Evolutionary conservation across 2,329 filamentous ascomycete genomes (phyloP), one percentile per base, ranked within the genome.

Genomic region (Orbilia javanica): DNA sequence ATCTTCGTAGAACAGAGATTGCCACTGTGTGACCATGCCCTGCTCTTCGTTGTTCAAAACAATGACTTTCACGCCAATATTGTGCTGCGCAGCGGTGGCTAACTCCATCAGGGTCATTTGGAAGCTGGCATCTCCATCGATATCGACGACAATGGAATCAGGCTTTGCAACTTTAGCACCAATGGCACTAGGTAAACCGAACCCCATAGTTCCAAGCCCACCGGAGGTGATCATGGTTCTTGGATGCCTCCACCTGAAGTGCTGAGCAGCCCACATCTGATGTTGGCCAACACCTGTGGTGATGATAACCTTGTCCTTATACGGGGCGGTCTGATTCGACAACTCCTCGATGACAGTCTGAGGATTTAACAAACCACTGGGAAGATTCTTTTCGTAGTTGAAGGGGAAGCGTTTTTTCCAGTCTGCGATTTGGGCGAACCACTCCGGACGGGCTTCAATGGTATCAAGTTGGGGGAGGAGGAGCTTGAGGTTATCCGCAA

Each of bases 11-110:
- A 98, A 98, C 80, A 98, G 90, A 82, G 93, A 94, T 86, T 98
- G 95, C 95, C 95, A 98, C 86, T 97, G 95, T 0, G 94, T 97
- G 50, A 98, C 94, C 95, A 98, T 98, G 67, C 95, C 95, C 86
- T 97, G 95, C 85, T 98, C 94, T 85, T 97, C 94, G 85, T 97
- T 99, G 88, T 98, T 98, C 70, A 99, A 85, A 27, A 98, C 88
- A 81, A 98, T 93, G 78, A 98, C 88, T 88, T 98, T 98, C 85
- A 97, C 91, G 80, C 93, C 94, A 84, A 98, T 97, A 86, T 96
- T 93, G 87, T 98, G 98, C 86, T 99, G 94, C 7, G 92, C 90
- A 48, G 94, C 94, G 1, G 95, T 97, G 53, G 92, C 93, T 66
- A 99, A 90, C 86, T 99, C 96, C 0, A 95, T 97, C 76, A 97